Evolutionary conservation across 345 rosid species (phyloP), one percentile per base, ranked within the genome.

Genomic region (Triadica sebifera): DNA sequence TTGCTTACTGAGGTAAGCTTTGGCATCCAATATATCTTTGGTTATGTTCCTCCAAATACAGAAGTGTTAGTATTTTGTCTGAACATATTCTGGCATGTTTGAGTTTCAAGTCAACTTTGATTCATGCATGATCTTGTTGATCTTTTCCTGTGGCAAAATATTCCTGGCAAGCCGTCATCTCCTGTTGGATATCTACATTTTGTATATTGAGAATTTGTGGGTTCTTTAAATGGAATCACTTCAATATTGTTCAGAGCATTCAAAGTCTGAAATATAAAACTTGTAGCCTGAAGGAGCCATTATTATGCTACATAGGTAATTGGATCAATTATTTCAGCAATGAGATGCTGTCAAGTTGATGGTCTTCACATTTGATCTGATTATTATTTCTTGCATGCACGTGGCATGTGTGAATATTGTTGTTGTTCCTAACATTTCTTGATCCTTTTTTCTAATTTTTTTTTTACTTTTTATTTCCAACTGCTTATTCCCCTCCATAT

Each of bases 31-130:
- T n/a, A n/a, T n/a, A n/a, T n/a, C n/a, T n/a, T n/a, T 91, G 96
- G 98, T 71, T 95, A 95, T 58, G 80, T 85, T 79, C 98, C 99
- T 86, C 72, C 72, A 34, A 64, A 58, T 75, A 77, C 84, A 84
- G 99, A 93, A 97, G 98, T 93, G 75, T 22, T 45, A 49, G 19
- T 20, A 8, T 57, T 61, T 69, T 51, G 11, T 71, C 67, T 52
- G 29, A 60, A 34, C 47, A 50, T 75, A 67, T 74, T 43, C n/a
- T 79, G 65, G 68, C 74, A 53, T 17, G 12, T 49, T 70, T 59
- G 15, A 17, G 6, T 53, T 65, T 60, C 63, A 5, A 16, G 17
- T 50, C 4, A 17, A 12, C 24, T 73, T 65, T 61, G 38, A 29
- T 24, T 3, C 39, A 61, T 70, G 12, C 49, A 57, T 12, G 19